These are phyloP conservation scores for Euclidium syriacum DNA, from an alignment of 345 rosid genomes.

Conservation along the genomic window DNA sequence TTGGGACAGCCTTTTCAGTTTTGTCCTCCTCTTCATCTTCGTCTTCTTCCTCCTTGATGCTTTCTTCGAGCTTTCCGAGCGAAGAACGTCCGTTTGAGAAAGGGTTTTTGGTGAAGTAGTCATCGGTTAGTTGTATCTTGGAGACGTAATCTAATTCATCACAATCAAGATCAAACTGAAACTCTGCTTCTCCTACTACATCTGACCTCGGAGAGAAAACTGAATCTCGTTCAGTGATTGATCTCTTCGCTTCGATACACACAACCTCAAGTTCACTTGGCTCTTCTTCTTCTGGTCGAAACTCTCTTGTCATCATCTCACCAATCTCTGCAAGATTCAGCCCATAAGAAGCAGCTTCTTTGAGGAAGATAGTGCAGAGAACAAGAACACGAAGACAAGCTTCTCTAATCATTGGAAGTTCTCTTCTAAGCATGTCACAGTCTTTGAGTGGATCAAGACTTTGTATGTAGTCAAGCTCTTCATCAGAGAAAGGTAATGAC, in stretches of 20 bases:
- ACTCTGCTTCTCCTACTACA: conserved; percentile 52
- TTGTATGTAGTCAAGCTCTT: conserved; percentile 78
- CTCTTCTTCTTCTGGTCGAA: conserved; percentile 78
- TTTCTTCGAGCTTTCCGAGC: conserved; percentile 76
- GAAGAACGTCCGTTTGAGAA: conserved; percentile 45
- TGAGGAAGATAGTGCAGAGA: conserved; percentile 81
- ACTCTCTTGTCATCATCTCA: conserved; percentile 99
- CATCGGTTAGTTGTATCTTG: conserved; percentile 45
- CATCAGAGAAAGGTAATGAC: conserved; percentile 95
- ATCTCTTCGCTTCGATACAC: conserved; percentile 81
- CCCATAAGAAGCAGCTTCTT: conserved; percentile 79
- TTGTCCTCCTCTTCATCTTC: conserved; percentile 49
- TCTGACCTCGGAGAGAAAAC: conserved; percentile 50
- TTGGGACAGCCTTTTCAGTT: conserved; percentile 26
- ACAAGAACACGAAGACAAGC: conserved; percentile 79
- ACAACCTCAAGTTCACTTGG: conserved; percentile 95
- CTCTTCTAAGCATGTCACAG: conserved; percentile 68
- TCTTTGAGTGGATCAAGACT: conserved; percentile 61
- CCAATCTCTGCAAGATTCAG: conserved; percentile 93
- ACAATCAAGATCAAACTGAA: conserved; percentile 73
- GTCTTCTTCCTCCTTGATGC: conserved; percentile 69
- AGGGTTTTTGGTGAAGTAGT: conserved; percentile 38
- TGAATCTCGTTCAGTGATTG: conserved; percentile 52
- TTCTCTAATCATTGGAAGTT: conserved; percentile 94
- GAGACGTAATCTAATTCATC: conserved; percentile 46